Evolutionary conservation across 139 green algal species (phyloP).

Genomic region (Chlorella sorokiniana): DNA sequence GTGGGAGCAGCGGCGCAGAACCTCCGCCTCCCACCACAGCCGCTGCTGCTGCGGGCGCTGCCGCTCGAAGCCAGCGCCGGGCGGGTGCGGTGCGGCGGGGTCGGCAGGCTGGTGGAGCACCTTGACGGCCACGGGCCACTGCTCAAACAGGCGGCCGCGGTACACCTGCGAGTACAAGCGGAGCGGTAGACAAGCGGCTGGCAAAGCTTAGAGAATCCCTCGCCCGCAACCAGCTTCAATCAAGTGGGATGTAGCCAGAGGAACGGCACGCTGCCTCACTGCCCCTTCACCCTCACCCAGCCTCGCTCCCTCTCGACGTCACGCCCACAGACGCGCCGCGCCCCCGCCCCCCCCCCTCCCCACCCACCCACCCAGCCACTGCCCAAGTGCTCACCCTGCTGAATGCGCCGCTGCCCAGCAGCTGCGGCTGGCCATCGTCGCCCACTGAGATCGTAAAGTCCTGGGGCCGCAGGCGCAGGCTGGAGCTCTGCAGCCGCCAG

Average conservation of each 20-base stretch:
- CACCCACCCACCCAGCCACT: too few relatives aligned
- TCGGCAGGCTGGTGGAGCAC: neutral
- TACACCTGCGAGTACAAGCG: neutral
- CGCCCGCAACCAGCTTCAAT: too few relatives aligned
- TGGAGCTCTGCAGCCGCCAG: slow-evolving; percentile 1
- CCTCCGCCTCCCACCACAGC: neutral
- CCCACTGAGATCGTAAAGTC: neutral
- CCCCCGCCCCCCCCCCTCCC: too few relatives aligned
- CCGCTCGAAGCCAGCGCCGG: neutral
- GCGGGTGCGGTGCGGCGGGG: neutral
- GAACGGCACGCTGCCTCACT: too few relatives aligned
- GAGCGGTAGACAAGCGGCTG: too few relatives aligned
- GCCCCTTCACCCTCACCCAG: too few relatives aligned
- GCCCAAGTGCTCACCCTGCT: neutral
- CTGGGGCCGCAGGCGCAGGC: neutral
- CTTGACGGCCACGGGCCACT: neutral
- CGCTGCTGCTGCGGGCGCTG: neutral
- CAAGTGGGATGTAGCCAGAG: too few relatives aligned
- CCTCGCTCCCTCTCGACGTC: too few relatives aligned
- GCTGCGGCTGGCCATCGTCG: neutral
- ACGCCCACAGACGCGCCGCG: too few relatives aligned
- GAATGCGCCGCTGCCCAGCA: neutral
- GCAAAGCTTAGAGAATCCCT: too few relatives aligned
- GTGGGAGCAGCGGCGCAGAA: neutral
- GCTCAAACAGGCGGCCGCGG: neutral